A percentile compares a stretch with the other conserved stretches of the same genome.
Conservation (phyloP, 352 stramenopile species). For the Blastocystis sp. region DNA sequence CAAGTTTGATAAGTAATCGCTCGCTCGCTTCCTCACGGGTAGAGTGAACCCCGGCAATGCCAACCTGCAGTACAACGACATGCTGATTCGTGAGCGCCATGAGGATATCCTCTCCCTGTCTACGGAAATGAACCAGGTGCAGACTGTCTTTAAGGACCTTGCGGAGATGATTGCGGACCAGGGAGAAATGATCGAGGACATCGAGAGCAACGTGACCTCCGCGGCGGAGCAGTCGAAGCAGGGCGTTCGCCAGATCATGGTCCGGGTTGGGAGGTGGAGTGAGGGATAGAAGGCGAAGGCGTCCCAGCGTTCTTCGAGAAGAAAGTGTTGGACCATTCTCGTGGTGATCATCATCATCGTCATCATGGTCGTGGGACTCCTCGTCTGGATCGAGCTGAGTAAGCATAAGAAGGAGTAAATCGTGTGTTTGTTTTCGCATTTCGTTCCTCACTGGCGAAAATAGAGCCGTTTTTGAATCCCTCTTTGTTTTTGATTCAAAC, state of each 20-base stretch:
- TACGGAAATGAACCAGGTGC: conserved; percentile 66
- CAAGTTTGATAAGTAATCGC: conserved; percentile 45
- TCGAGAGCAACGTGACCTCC: conserved; percentile 60
- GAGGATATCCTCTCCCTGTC: conserved; percentile 63
- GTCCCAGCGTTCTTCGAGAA: conserved; percentile 18
- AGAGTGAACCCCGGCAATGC: conserved; percentile 61
- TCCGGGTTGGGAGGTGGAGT: neutral
- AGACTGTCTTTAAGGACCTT: conserved; percentile 58
- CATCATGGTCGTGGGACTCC: conserved; percentile 30
- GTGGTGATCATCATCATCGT: conserved; percentile 44
- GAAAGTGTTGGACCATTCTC: conserved; percentile 62
- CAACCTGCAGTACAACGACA: conserved; percentile 68
- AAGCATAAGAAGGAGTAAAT: conserved; percentile 3
- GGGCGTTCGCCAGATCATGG: conserved; percentile 57
- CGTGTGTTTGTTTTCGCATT: neutral
- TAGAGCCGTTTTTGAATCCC: neutral
- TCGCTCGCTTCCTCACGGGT: neutral
- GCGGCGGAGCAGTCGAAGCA: conserved; percentile 63
- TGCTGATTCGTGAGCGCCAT: conserved; percentile 67
- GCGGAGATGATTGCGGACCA: conserved; percentile 65
- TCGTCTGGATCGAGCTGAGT: conserved; percentile 40
- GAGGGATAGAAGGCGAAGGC: conserved; percentile 50
- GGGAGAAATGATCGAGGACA: conserved; percentile 68
- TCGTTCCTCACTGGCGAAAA: neutral
- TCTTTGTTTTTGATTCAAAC: neutral